Conservation (phyloP, 2,329 filamentous ascomycete species). For the Pseudogymnoascus sp. region DNA sequence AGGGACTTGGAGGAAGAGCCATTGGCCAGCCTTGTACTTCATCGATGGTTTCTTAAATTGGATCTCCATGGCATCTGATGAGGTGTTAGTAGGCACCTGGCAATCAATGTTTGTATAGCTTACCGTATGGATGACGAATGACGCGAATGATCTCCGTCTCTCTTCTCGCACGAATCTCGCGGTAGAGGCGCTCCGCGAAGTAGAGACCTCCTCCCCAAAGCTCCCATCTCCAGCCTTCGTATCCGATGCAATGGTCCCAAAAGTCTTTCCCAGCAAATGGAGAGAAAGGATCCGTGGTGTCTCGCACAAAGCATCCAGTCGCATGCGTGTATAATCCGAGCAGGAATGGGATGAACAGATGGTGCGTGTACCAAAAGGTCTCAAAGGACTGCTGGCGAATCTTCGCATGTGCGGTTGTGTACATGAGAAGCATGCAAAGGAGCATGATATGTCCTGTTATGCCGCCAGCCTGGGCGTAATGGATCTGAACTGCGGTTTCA, state of each 20-base stretch:
- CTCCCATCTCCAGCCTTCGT: constrained; percentile 97
- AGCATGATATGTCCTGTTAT: constrained; percentile 97
- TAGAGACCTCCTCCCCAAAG: constrained; percentile 80
- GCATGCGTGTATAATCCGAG: constrained; percentile 93
- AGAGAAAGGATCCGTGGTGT: constrained; percentile 63
- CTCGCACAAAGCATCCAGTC: constrained; percentile 91
- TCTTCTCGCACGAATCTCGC: constrained; percentile 77
- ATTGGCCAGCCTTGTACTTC: constrained; percentile 97
- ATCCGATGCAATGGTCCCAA: constrained; percentile 91
- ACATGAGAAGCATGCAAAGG: constrained; percentile 98
- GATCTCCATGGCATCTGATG: constrained; percentile 81
- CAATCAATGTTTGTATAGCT: constrained; percentile 25
- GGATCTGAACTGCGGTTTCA: constrained; percentile 77
- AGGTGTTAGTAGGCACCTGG: constrained; percentile 24
- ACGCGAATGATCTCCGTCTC: constrained; percentile 88
- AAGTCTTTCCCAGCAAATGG: constrained; percentile 77
- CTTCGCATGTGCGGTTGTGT: constrained; percentile 85
- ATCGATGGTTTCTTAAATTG: constrained; percentile 95
- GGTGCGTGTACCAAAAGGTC: constrained; percentile 99
- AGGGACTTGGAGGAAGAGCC: constrained; percentile 93
- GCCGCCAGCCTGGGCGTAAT: constrained; percentile 82
- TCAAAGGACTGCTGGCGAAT: constrained; percentile 97
- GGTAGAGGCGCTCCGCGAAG: constrained; percentile 79
- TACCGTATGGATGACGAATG: constrained; percentile 89
- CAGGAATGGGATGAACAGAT: constrained; percentile 95